These are phyloP conservation scores for Ochetophila trinervis DNA, from an alignment of 306 rosid species.

Conservation along the genomic window DNA sequence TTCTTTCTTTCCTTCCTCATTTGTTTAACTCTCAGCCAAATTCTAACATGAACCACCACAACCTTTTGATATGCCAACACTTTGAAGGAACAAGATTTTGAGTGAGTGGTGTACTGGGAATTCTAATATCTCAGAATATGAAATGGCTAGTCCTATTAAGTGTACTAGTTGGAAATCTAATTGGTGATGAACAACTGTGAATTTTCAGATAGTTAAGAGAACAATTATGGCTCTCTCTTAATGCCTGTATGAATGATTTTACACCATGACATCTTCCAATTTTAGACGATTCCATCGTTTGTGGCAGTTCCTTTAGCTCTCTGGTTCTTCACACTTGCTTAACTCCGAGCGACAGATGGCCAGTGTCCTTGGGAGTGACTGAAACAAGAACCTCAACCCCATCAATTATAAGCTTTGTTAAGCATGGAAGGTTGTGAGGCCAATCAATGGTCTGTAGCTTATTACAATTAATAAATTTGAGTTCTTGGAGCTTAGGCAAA, in stretches of 20 bases:
- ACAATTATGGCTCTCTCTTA: background rate
- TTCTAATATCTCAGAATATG: background rate
- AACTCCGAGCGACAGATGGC: constrained; percentile 6
- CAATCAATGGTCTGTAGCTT: background rate
- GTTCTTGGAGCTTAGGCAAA: constrained; percentile 6
- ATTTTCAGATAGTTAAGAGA: constrained; percentile 6
- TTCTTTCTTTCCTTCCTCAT: no score
- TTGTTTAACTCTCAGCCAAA: no score
- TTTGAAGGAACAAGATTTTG: no score
- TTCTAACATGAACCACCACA: no score
- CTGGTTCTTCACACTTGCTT: background rate
- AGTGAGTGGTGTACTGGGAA: no score
- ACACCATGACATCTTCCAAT: background rate
- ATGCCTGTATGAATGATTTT: background rate
- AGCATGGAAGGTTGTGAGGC: background rate
- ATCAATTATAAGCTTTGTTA: background rate
- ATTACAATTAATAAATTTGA: background rate
- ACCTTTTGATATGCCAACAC: no score
- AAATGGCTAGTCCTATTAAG: background rate
- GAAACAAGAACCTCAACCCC: constrained; percentile 18
- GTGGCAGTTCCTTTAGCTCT: no score
- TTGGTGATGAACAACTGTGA: background rate
- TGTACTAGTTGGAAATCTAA: background rate
- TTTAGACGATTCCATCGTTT: no score
- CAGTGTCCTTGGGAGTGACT: constrained; percentile 20